Evolutionary conservation across 2,329 filamentous ascomycete genomes (phyloP).

Genomic region (Aspergillus vadensis): DNA sequence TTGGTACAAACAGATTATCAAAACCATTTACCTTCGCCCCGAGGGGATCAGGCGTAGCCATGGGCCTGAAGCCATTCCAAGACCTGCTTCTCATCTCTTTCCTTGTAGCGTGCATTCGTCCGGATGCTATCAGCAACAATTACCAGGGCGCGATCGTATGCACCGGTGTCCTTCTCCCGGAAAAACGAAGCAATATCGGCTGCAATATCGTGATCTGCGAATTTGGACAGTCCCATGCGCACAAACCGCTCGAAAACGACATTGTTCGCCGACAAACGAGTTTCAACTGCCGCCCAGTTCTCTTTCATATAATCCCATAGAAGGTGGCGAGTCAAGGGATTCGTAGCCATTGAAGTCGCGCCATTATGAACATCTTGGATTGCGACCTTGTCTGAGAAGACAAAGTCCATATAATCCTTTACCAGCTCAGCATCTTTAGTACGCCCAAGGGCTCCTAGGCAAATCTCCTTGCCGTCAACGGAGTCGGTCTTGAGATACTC

Average conservation of each 20-base stretch:
- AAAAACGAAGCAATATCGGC: conserved; percentile 85
- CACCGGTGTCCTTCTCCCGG: conserved; percentile 77
- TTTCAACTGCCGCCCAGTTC: conserved; percentile 74
- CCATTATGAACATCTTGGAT: conserved; percentile 86
- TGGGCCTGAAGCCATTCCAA: conserved; percentile 75
- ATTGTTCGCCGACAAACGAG: conserved; percentile 75
- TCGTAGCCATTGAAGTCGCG: conserved; percentile 70
- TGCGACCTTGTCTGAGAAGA: conserved; percentile 82
- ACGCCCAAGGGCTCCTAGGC: conserved; percentile 72
- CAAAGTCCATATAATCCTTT: conserved; percentile 66
- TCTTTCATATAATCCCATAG: conserved; percentile 85
- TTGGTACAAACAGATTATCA: neutral
- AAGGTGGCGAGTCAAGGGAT: conserved; percentile 69
- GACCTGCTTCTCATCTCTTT: conserved; percentile 71
- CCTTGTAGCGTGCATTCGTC: conserved; percentile 78
- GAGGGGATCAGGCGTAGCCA: conserved; percentile 53
- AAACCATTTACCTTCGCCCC: neutral
- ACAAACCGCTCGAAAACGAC: conserved; percentile 89
- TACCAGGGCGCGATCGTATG: conserved; percentile 81
- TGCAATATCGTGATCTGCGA: conserved; percentile 68
- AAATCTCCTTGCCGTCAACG: conserved; percentile 88
- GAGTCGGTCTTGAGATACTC: conserved; percentile 82
- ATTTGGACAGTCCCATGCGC: conserved; percentile 74
- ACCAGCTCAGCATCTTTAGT: conserved; percentile 71
- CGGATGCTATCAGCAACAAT: conserved; percentile 85